Percentiles rank a stretch among this genome's conserved stretches.
phyloP scores from a whole-genome alignment of 73 alveolate genomes.

The Paraurostyla sp. region DNA sequence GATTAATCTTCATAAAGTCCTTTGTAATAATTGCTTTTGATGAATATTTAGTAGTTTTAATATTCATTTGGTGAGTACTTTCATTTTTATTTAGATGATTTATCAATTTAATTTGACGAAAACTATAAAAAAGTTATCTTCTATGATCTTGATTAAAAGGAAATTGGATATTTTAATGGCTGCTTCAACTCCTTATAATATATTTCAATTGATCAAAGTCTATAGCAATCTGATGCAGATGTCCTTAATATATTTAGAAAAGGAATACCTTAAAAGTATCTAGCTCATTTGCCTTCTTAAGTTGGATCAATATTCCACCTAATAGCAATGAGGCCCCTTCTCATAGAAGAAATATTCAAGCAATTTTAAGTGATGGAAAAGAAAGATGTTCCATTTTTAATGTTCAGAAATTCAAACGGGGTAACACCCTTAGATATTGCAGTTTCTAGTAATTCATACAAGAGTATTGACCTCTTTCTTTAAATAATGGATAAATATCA shows the following conservation, averaged over 20 bases:
- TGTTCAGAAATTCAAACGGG: background rate
- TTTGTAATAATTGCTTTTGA: too few species aligned
- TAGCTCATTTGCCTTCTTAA: background rate
- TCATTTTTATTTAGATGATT: too few species aligned
- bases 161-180: background rate
- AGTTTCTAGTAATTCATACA: background rate
- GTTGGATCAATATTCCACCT: background rate
- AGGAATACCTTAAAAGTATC: background rate
- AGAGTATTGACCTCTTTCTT: background rate
- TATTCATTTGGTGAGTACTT: too few species aligned
- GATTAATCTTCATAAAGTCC: too few species aligned
- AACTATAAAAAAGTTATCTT: background rate
- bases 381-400: background rate
- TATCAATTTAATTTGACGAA: too few species aligned
- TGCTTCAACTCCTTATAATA: background rate
- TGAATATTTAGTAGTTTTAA: too few species aligned
- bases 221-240: background rate
- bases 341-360: background rate
- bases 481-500: background rate
- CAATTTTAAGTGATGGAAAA: background rate
- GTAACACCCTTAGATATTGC: slow-evolving; percentile 36
- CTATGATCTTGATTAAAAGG: background rate
- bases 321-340: background rate
- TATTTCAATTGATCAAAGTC: background rate
- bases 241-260: background rate